phyloP scores from a whole-genome alignment of 805 yeast species.

The Metschnikowia lachancei region DNA sequence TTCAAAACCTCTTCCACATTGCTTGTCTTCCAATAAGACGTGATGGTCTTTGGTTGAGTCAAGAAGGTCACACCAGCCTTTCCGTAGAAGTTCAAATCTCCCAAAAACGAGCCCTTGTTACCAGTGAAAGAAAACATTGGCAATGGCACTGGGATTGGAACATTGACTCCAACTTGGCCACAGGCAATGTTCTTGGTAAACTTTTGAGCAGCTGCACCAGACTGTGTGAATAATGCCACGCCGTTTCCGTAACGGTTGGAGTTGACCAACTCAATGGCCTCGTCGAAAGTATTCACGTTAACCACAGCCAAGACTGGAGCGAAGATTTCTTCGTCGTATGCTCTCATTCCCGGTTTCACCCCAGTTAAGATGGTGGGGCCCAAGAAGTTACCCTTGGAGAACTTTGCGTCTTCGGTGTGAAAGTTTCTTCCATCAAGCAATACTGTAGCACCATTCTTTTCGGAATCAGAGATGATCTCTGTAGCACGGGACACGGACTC shows the following conservation, averaged over 20 bases:
- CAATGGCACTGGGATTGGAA: slow-evolving; percentile 77
- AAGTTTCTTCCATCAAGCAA: slow-evolving; percentile 62
- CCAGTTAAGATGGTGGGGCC: slow-evolving; percentile 66
- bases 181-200: slow-evolving; percentile 66
- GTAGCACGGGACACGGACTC: slow-evolving; percentile 52
- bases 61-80: slow-evolving; percentile 70
- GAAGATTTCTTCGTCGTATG: slow-evolving; percentile 72
- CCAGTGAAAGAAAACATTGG: slow-evolving; percentile 84
- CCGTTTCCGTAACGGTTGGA: slow-evolving; percentile 65
- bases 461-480: slow-evolving; percentile 54
- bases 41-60: slow-evolving; percentile 74
- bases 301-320: slow-evolving; percentile 71
- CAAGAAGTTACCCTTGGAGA: slow-evolving; percentile 60
- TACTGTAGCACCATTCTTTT: slow-evolving; percentile 59
- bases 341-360: slow-evolving; percentile 65
- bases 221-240: slow-evolving; percentile 63
- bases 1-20: slow-evolving; percentile 45
- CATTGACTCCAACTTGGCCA: slow-evolving; percentile 77
- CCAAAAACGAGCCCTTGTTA: slow-evolving; percentile 69
- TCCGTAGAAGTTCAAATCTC: slow-evolving; percentile 78
- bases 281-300: slow-evolving; percentile 62
- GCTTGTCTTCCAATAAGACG: slow-evolving; percentile 62
- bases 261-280: slow-evolving; percentile 64
- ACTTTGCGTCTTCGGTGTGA: slow-evolving; percentile 37
- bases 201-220: slow-evolving; percentile 68